Percentiles rank a stretch among this genome's conserved stretches.
phyloP scores from a whole-genome alignment of 2,329 filamentous ascomycete species.

The Cladosporium sp. region DNA sequence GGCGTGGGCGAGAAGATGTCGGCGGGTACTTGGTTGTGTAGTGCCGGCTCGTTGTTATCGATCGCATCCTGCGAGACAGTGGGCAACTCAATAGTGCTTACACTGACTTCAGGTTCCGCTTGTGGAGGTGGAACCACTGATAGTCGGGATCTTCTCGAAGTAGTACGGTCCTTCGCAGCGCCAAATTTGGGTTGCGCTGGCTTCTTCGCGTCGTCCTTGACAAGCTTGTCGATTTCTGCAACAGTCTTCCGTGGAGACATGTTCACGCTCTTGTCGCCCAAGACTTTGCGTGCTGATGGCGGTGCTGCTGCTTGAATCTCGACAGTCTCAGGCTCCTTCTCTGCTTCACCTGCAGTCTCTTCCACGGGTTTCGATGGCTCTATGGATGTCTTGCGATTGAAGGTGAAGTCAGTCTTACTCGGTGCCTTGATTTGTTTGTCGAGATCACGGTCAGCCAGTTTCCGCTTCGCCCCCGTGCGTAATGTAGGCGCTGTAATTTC shows the following conservation, averaged over 20 bases:
- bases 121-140: constrained; percentile 22
- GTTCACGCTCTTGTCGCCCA: constrained; percentile 40
- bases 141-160: constrained; percentile 21
- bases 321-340: neutral
- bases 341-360: constrained; percentile 4
- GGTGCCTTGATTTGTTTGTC: constrained; percentile 35
- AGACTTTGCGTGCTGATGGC: constrained; percentile 25
- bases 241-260: constrained; percentile 30
- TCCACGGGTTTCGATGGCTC: neutral
- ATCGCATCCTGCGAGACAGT: constrained; percentile 14
- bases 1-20: constrained; percentile 43
- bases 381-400: constrained; percentile 36
- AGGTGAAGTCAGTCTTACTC: constrained; percentile 42
- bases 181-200: constrained; percentile 13
- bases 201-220: constrained; percentile 18
- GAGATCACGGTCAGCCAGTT: constrained; percentile 52
- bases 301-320: neutral
- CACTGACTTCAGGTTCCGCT: constrained; percentile 16
- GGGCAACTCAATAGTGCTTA: constrained; percentile 21
- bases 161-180: constrained; percentile 22
- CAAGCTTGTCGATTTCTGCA: constrained; percentile 9
- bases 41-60: constrained; percentile 9
- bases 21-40: constrained; percentile 27
- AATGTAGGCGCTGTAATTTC: constrained; percentile 30
- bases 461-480: constrained; percentile 53